phyloP scores from a whole-genome alignment of 2,329 filamentous ascomycete species.

The Mycosphaerella sp. region DNA sequence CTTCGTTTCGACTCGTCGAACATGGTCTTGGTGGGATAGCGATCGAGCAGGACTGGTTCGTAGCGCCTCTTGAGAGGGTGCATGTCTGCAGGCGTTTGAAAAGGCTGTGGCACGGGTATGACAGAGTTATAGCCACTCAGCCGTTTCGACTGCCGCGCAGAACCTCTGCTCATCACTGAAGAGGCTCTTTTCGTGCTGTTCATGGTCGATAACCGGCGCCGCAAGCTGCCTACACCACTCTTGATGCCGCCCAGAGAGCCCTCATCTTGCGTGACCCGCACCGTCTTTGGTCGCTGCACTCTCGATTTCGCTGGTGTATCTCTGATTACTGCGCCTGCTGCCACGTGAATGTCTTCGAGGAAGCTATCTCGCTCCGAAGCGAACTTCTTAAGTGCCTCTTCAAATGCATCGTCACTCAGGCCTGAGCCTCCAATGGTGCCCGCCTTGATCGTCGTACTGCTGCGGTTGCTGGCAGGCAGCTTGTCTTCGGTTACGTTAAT shows the following conservation, averaged over 20 bases:
- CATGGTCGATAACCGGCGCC: slow-evolving; percentile 93
- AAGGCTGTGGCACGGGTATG: slow-evolving; percentile 84
- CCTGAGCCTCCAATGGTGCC: slow-evolving; percentile 37
- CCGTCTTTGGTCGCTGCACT: slow-evolving; percentile 65
- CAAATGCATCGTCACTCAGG: slow-evolving; percentile 66
- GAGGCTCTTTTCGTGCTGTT: slow-evolving; percentile 88
- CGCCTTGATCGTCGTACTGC: slow-evolving; percentile 57
- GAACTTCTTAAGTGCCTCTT: slow-evolving; percentile 87
- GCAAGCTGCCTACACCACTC: slow-evolving; percentile 72
- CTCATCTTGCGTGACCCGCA: slow-evolving; percentile 73
- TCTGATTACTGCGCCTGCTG: slow-evolving; percentile 63
- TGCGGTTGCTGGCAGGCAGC: slow-evolving; percentile 55
- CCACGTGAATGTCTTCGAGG: slow-evolving; percentile 84
- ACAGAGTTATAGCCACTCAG: slow-evolving; percentile 98
- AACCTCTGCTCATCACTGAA: slow-evolving; percentile 60
- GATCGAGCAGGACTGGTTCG: slow-evolving; percentile 90
- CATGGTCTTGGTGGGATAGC: slow-evolving; percentile 80
- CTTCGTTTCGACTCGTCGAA: slow-evolving; percentile 72
- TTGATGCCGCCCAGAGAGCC: slow-evolving; percentile 42
- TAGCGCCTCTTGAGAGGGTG: slow-evolving; percentile 91
- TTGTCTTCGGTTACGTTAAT: slow-evolving; percentile 40
- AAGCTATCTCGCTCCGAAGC: slow-evolving; percentile 92
- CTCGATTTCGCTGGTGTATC: slow-evolving; percentile 42
- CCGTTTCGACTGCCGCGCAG: slow-evolving; percentile 74
- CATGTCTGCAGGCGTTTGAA: slow-evolving; percentile 86